Conservation (phyloP, 2,329 filamentous ascomycete species). For the Colletotrichum acutatum region DNA sequence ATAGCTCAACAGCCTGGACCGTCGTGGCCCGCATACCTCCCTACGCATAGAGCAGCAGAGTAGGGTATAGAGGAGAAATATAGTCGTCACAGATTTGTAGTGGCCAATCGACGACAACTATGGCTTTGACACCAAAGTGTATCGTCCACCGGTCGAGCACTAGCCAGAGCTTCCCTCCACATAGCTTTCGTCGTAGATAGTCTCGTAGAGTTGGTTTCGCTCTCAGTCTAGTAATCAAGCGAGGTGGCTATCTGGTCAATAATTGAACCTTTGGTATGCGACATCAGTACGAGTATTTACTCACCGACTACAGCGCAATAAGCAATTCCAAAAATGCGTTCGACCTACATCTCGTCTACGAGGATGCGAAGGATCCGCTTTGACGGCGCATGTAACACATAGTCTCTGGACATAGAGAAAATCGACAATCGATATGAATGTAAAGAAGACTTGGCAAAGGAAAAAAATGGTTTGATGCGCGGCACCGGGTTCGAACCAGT, state of each 20-base stretch:
- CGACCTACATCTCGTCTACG: background rate
- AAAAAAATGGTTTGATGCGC: constrained; percentile 9
- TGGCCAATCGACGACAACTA: background rate
- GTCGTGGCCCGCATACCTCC: background rate
- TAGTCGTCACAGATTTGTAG: background rate
- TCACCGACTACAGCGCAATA: background rate
- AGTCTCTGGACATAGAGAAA: background rate
- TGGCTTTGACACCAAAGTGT: background rate
- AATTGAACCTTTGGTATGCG: background rate
- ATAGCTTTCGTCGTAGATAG: background rate
- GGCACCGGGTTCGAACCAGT: constrained; percentile 33
- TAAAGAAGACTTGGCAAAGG: background rate
- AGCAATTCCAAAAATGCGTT: background rate
- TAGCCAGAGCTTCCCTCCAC: background rate
- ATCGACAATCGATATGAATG: too few relatives aligned
- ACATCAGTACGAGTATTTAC: background rate
- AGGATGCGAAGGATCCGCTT: background rate
- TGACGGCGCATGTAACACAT: background rate
- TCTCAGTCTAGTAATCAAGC: background rate
- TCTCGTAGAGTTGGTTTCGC: background rate
- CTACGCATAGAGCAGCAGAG: background rate
- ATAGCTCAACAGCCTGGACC: background rate
- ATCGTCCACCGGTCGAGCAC: background rate
- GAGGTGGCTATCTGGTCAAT: background rate
- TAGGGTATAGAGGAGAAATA: background rate